Evolutionary conservation across 331 rosid genomes (phyloP).

Genomic region (Cydonia oblonga): DNA sequence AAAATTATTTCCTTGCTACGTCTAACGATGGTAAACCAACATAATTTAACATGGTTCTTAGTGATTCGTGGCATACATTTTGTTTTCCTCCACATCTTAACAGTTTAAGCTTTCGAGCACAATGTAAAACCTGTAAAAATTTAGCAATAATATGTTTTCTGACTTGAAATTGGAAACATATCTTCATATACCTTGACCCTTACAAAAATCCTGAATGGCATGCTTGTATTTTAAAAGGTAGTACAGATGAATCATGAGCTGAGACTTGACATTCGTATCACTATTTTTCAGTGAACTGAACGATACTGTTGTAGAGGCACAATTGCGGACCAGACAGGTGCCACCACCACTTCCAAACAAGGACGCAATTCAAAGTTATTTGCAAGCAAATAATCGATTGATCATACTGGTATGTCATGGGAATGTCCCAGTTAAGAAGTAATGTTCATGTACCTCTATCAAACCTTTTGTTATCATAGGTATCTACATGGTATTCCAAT

Average conservation of each 20-base stretch:
- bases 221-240: too few relatives aligned
- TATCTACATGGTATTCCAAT: neutral
- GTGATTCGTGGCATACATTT: neutral
- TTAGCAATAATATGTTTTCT: neutral
- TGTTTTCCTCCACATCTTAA: too few relatives aligned
- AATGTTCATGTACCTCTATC: neutral
- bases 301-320: slow-evolving; percentile 84
- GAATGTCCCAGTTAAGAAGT: neutral
- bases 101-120: neutral
- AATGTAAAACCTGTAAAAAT: neutral
- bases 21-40: neutral
- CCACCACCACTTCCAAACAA: slow-evolving; percentile 52
- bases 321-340: slow-evolving; percentile 51
- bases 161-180: neutral
- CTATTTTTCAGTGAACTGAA: slow-evolving; percentile 58
- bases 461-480: neutral
- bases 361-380: slow-evolving; percentile 44
- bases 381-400: slow-evolving; percentile 59
- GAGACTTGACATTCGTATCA: slow-evolving; percentile 11
- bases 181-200: neutral
- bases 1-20: neutral
- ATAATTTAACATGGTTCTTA: neutral
- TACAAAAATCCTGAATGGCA: too few relatives aligned
- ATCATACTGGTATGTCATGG: slow-evolving; percentile 65
- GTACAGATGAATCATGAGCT: neutral